Evolutionary conservation across 306 rosid genomes (phyloP), one percentile per base, ranked within the genome.

Genomic region (Aeschynomene evenia): DNA sequence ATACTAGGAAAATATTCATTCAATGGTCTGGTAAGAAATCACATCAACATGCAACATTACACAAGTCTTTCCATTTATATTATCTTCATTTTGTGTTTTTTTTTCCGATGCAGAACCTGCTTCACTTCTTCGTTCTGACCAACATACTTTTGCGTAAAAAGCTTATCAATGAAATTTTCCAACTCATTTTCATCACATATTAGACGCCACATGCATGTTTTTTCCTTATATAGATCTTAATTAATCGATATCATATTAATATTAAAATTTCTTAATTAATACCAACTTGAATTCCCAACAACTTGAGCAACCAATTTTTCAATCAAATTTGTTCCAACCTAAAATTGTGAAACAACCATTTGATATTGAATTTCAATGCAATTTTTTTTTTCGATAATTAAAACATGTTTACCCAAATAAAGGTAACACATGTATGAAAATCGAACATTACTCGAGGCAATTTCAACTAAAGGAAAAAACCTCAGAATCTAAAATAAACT

Each of bases 301-400:
- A 61, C 6, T 26, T 22, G 23, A 49, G 31, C 36, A 28, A 61
- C 43, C 20, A 23, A 4, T 54, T 22, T 7, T 34, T 28, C 31
- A 28, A 28, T 34, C 40, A 46, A 55, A 45, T 19, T 54, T n/a
- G 62, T 66, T 34, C 63, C 75, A 71, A 72, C 66, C 46, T 6
- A 56, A 45, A 37, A 28, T 15, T 19, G 24, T 4, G 22, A 4
- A 1, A 18, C 53, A 43, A 63, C 16, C 18, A 52, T 50, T 37
- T 45, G 24, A 72, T 39, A 16, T 59, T 51, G 49, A 60, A 62
- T 68, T n/a, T n/a, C n/a, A n/a, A n/a, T n/a, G n/a, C n/a, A n/a
- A n/a, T n/a, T n/a, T n/a, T n/a, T n/a, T n/a, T n/a, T n/a, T n/a
- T n/a, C n/a, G n/a, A n/a, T n/a, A n/a, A n/a, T n/a, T n/a, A n/a